Conservation (phyloP, 2,329 filamentous ascomycete species). For the Xylariaceae sp. region DNA sequence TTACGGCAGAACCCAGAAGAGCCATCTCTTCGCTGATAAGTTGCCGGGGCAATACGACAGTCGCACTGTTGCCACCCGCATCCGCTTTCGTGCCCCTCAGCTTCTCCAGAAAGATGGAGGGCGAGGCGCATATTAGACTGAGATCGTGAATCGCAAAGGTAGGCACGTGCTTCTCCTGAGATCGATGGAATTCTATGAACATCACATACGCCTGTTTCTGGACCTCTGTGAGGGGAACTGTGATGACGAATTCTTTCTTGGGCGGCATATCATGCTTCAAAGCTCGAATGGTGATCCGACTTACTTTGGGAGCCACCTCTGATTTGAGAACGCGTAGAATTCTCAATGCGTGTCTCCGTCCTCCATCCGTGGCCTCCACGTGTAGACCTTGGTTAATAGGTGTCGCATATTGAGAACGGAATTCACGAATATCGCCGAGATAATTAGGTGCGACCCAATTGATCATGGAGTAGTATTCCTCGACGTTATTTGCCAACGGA, state of each 20-base stretch:
- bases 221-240: slow-evolving; percentile 59
- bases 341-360: slow-evolving; percentile 57
- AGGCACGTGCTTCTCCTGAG: slow-evolving; percentile 8
- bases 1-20: slow-evolving; percentile 31
- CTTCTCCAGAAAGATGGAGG: slow-evolving; percentile 40
- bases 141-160: slow-evolving; percentile 39
- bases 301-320: slow-evolving; percentile 70
- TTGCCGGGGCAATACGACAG: slow-evolving; percentile 26
- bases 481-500: slow-evolving; percentile 75
- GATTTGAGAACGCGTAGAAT: slow-evolving; percentile 65
- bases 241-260: slow-evolving; percentile 79
- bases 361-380: slow-evolving; percentile 50
- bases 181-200: slow-evolving; percentile 34
- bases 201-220: slow-evolving; percentile 59
- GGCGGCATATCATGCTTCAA: slow-evolving; percentile 62
- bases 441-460: slow-evolving; percentile 80
- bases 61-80: slow-evolving; percentile 7
- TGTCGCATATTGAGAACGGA: slow-evolving; percentile 61
- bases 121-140: slow-evolving; percentile 48
- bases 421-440: slow-evolving; percentile 62
- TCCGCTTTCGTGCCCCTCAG: slow-evolving; percentile 23
- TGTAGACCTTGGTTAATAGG: slow-evolving; percentile 71
- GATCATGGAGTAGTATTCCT: slow-evolving; percentile 82
- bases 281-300: slow-evolving; percentile 62
- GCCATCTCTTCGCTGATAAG: slow-evolving; percentile 31